Evolutionary conservation across 352 stramenopile species (phyloP).

Genomic region (Pythium oligandrum): DNA sequence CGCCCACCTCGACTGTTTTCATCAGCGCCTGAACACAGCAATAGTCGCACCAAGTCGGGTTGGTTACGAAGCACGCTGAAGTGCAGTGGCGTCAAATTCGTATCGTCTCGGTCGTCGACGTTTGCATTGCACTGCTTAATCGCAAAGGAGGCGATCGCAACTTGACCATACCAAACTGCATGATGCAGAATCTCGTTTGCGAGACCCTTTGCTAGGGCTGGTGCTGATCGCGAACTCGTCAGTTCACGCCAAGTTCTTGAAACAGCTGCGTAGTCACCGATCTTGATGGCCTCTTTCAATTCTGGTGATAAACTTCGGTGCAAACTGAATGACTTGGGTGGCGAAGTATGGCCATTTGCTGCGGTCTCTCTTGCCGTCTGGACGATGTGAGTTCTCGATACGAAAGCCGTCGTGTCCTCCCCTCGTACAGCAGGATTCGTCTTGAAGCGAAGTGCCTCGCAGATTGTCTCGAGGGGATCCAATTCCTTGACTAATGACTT

Average conservation of each 20-base stretch:
- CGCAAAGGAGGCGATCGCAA: slow-evolving; percentile 53
- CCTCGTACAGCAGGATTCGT: slow-evolving; percentile 39
- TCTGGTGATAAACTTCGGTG: slow-evolving; percentile 66
- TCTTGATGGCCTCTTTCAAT: slow-evolving; percentile 32
- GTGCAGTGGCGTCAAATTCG: slow-evolving; percentile 64
- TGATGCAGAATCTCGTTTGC: slow-evolving; percentile 81
- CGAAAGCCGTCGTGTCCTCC: slow-evolving; percentile 40
- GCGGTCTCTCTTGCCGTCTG: slow-evolving; percentile 37
- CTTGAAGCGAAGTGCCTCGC: slow-evolving; percentile 48
- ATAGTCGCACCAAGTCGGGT: slow-evolving; percentile 62
- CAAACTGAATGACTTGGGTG: slow-evolving; percentile 39
- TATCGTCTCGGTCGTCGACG: slow-evolving; percentile 70
- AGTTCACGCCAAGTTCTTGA: slow-evolving; percentile 42
- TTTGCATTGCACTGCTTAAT: slow-evolving; percentile 59
- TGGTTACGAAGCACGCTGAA: slow-evolving; percentile 77
- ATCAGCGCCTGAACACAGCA: slow-evolving; percentile 53
- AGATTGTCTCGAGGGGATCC: slow-evolving; percentile 72
- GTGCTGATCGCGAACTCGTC: slow-evolving; percentile 18
- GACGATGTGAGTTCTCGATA: slow-evolving; percentile 28
- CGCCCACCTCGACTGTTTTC: slow-evolving; percentile 21
- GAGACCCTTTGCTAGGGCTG: slow-evolving; percentile 29
- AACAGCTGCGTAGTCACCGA: slow-evolving; percentile 31
- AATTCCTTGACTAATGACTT: slow-evolving; percentile 69
- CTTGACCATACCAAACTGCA: slow-evolving; percentile 63
- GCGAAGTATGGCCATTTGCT: slow-evolving; percentile 13